Percentiles rank a stretch among this genome's conserved stretches.
These are phyloP conservation scores for Cenchrus americanus DNA, from an alignment of 176 grass and related monocot genomes.

Conservation along the genomic window DNA sequence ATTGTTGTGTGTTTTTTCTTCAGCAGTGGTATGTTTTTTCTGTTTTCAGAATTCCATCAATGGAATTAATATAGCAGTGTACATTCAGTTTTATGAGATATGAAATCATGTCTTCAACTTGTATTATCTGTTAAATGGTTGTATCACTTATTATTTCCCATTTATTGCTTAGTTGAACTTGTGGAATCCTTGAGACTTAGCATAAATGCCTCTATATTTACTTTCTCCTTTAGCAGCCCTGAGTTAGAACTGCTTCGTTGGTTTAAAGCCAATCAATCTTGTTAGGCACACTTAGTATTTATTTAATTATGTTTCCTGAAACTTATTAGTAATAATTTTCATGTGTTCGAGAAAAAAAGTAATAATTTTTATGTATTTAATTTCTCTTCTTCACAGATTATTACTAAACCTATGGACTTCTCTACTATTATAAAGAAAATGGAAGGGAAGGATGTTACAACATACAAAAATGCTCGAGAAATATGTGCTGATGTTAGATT, in stretches of 20 bases:
- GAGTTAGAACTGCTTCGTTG: background rate
- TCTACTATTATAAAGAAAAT: slow-evolving; percentile 82
- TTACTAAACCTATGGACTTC: slow-evolving; percentile 94
- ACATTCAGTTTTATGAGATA: background rate
- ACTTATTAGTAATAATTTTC: slow-evolving; percentile 15
- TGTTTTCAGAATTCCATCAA: background rate
- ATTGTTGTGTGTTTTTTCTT: slow-evolving; percentile 8
- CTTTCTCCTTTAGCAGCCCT: background rate
- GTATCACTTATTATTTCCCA: slow-evolving; percentile 19
- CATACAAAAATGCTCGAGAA: slow-evolving; percentile 82
- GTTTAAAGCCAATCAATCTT: background rate
- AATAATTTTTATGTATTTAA: slow-evolving; percentile 22
- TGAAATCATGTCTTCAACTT: slow-evolving; percentile 2
- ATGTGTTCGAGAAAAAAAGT: too few species aligned
- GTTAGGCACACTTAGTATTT: background rate
- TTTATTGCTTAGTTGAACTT: slow-evolving; percentile 6
- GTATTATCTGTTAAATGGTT: slow-evolving; percentile 11
- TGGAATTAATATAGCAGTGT: background rate
- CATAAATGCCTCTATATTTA: slow-evolving; percentile 20
- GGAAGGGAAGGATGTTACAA: slow-evolving; percentile 78
- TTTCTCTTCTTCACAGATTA: slow-evolving; percentile 66
- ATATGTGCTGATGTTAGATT: slow-evolving; percentile 94
- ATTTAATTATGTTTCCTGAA: slow-evolving; percentile 11
- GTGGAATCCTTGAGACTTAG: slow-evolving; percentile 9
- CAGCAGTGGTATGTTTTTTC: background rate